Evolutionary conservation across 225 moss, liverwort and hornwort genomes (phyloP).

Genomic region (Takakia lepidozioides): DNA sequence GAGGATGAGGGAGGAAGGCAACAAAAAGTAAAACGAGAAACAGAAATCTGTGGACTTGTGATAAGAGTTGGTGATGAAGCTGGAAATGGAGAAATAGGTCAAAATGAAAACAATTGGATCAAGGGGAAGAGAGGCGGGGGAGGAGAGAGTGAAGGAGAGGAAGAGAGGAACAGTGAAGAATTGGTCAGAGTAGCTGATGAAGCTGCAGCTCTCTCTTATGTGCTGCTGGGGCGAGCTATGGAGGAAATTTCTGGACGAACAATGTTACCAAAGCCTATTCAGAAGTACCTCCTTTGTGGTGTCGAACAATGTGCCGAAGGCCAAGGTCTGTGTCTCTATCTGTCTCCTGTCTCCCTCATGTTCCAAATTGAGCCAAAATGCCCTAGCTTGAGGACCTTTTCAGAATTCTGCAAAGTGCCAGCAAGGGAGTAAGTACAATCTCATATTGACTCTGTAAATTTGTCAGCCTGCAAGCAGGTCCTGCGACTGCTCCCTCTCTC

Average conservation of each 20-base stretch:
- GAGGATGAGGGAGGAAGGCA: conserved; percentile 13
- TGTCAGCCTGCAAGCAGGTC: too few species aligned
- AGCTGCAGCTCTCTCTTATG: conserved; percentile 40
- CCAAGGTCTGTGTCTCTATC: conserved; percentile 21
- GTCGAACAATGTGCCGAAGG: conserved; percentile 11
- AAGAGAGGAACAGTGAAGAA: conserved; percentile 11
- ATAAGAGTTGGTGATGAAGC: too few species aligned
- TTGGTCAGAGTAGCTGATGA: conserved; percentile 41
- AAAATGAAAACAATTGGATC: conserved; percentile 1
- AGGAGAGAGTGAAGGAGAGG: conserved; percentile 6
- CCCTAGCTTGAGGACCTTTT: too few species aligned
- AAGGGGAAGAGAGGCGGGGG: background rate
- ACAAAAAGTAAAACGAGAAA: too few species aligned
- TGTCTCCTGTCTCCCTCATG: background rate
- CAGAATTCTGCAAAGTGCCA: too few species aligned
- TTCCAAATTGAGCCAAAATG: too few species aligned
- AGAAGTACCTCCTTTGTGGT: conserved; percentile 28
- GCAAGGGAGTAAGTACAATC: too few species aligned
- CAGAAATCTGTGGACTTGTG: background rate
- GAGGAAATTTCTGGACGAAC: conserved; percentile 16
- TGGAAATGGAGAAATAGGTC: background rate
- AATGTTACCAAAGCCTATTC: conserved; percentile 16
- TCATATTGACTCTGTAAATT: too few species aligned
- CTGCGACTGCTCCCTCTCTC: background rate
- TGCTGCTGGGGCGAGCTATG: conserved; percentile 30